These are phyloP conservation scores for Claviceps monticola DNA, from an alignment of 2,329 filamentous ascomycete species.

Conservation along the genomic window DNA sequence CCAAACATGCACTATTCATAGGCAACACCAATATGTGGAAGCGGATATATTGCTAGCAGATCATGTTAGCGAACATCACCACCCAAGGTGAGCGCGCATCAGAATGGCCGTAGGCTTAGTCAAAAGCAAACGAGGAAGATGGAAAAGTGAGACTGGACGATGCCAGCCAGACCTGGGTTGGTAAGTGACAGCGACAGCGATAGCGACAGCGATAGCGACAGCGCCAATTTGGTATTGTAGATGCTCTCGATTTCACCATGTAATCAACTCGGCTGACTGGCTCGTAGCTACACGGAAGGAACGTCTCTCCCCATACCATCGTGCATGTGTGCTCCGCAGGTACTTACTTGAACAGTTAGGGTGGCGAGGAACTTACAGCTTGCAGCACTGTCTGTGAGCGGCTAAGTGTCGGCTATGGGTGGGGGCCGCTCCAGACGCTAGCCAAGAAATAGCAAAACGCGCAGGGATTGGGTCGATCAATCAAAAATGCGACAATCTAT, in stretches of 20 bases:
- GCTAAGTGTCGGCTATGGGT: conserved; percentile 7
- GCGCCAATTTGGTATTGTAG: not conserved
- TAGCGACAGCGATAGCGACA: not conserved
- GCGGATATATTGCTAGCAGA: conserved; percentile 15
- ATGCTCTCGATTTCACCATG: not conserved
- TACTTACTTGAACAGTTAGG: conserved; percentile 5
- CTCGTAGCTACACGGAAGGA: not conserved
- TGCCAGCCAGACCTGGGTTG: not conserved
- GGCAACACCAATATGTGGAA: conserved; percentile 2
- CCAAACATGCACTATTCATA: conserved; percentile 11
- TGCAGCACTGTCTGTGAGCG: conserved; percentile 1
- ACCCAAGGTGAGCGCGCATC: conserved; percentile 3
- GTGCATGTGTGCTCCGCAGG: conserved; percentile 1
- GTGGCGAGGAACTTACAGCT: conserved; percentile 2
- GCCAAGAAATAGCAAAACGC: conserved; percentile 1
- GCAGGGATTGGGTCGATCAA: conserved; percentile 7
- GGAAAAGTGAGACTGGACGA: conserved; percentile 7
- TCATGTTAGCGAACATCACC: conserved; percentile 17
- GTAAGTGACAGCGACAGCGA: not conserved
- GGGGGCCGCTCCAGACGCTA: conserved; percentile 4
- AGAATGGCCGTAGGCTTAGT: conserved; percentile 3
- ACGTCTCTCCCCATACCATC: conserved; percentile 1
- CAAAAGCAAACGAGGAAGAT: conserved; percentile 6
- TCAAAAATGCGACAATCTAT: conserved; percentile 2
- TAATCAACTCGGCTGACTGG: conserved; percentile 1